A percentile compares a stretch with the other conserved stretches of the same genome.
phyloP scores from a whole-genome alignment of 345 rosid genomes.

The Clarkia xantiana region DNA sequence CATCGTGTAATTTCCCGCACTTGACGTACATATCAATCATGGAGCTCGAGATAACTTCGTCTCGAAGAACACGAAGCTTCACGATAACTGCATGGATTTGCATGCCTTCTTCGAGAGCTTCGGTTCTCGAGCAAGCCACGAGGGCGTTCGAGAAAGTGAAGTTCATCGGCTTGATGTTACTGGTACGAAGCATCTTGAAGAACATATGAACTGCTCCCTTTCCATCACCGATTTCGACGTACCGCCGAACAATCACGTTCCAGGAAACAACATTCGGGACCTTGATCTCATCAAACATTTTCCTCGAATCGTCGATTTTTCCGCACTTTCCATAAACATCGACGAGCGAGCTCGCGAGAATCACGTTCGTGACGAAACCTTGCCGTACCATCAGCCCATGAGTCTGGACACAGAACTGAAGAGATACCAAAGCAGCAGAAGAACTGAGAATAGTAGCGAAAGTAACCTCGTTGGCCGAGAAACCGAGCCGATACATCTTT shows the following conservation, averaged over 20 bases:
- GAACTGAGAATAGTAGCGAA: constrained; percentile 42
- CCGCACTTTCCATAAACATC: constrained; percentile 69
- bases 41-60: constrained; percentile 46
- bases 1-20: constrained; percentile 46
- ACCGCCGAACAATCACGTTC: constrained; percentile 77
- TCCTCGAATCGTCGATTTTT: constrained; percentile 50
- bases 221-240: constrained; percentile 49
- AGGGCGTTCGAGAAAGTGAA: constrained; percentile 62
- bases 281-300: constrained; percentile 56
- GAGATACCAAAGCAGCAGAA: constrained; percentile 29
- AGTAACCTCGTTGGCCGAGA: constrained; percentile 42
- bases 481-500: constrained; percentile 38
- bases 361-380: constrained; percentile 44
- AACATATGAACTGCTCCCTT: constrained; percentile 53
- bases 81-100: constrained; percentile 50
- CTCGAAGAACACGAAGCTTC: constrained; percentile 29
- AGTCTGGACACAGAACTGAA: constrained; percentile 35
- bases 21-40: constrained; percentile 56
- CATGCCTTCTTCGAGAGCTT: constrained; percentile 40
- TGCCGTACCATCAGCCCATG: constrained; percentile 46
- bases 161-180: constrained; percentile 33
- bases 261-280: constrained; percentile 60
- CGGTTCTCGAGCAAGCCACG: constrained; percentile 51
- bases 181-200: constrained; percentile 32
- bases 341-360: constrained; percentile 63